Evolutionary conservation across 345 rosid genomes (phyloP), one percentile per base, ranked within the genome.

Genomic region (Streptanthus diversifolius): DNA sequence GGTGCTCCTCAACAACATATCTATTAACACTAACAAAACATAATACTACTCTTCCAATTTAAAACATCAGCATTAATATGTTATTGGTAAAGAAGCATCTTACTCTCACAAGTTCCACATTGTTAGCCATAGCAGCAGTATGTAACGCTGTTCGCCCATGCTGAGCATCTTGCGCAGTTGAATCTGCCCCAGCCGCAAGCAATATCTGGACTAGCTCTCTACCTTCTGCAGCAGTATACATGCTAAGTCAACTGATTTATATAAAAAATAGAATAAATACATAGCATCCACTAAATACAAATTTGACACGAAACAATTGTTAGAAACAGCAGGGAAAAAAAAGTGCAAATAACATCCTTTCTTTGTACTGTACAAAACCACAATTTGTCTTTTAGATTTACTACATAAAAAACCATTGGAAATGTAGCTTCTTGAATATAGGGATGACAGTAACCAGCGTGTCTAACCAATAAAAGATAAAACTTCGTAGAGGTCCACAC

Each of bases 131-230:
- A 9, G 96, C 90, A 81, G 99, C 97, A 55, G 87, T 83, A 82
- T 95, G 99, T 83, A 95, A 77, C 17, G 88, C 97, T 67, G 99
- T 95, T 80, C 89, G 88, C 57, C 95, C 90, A 73, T 91, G 85
- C 80, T 85, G 90, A 58, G 87, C 17, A 86, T 95, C 99, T 81
- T 88, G 95, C 54, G 92, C 88, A 60, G 88, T 87, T 64, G 90
- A 90, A 81, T 90, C 92, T 32, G 99, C 99, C 59, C 98, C 99
- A 75, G 96, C 95, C 65, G 86, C 87, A 67, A 95, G 93, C 84
- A 95, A 76, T 72, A 88, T 60, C 59, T 83, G 85, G 78, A 90
- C 99, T 78, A 91, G 76, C 67, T 91, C 85, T 81, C 98, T 91
- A 40, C 99, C 96, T 85, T 95, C 99, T 93, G 72, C 84, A 83